Base-by-base conservation (phyloP, 805 yeast species). In the Candida gorgasii region DNA sequence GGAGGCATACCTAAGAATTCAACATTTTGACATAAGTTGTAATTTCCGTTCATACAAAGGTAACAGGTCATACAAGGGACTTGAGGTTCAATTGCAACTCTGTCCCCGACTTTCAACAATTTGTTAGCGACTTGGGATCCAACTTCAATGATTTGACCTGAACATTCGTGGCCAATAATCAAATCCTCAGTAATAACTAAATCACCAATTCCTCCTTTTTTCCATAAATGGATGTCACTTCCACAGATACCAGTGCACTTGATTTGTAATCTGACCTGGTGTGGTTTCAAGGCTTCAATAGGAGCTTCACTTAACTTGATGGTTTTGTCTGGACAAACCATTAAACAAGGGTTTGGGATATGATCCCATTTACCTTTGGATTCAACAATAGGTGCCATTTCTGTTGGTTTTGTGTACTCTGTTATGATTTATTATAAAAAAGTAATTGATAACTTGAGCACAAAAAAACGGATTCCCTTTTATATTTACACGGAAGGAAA, bases 81-180 rank as follows among this genome's bases (percentile, higher is more conserved):
- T 46, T 78, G 81, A 8, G 85, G 84, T 59, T 80, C 78, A 44
- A 73, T 56, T n/a, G 78, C 76, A 13, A 74, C 78, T 38, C 68
- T 55, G 49, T 74, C 79, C 38, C 79, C 77, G 27, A 68, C 70
- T 44, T 73, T 65, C 20, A 58, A 33, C 38, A 72, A 65, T 30
- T 66, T 61, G 27, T 49, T 43, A 17, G 46, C 31, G 12, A 79
- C 84, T 9, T 66, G 65, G 12, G 67, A 55, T 31, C 82, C 83
- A 28, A 78, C 66, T 27, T 69, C 75, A n/a, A 76, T 48, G 24
- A 80, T 70, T 42, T 70, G 73, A 36, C 78, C 78, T 16, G 72
- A 52, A 22, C 69, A 55, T 58, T 73, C 79, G 46, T 73, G 78
- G 11, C 78, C 78, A 36, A 70, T 51, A 35, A 65, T 59, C 44